A percentile compares a stretch with the other conserved stretches of the same genome.
Conservation (phyloP, 1,139 yeast genomes). For the Saccharomycopsis hybrid region DNA sequence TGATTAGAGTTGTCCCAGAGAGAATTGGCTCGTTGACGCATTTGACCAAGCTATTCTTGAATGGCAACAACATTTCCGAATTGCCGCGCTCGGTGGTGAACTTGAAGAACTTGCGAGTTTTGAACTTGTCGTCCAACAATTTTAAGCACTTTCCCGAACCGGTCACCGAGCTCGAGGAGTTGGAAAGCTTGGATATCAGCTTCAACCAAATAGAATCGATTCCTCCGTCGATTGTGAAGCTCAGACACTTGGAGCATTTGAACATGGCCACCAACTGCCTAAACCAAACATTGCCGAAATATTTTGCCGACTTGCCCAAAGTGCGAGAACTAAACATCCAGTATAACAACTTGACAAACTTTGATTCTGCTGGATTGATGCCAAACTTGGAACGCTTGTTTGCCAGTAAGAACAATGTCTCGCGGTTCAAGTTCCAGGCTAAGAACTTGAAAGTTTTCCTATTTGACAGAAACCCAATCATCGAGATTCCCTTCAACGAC, state of each 20-base stretch:
- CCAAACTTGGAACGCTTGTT: conserved; percentile 67
- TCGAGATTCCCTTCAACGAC: conserved; percentile 61
- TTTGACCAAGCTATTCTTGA: conserved; percentile 52
- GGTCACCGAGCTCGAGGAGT: conserved; percentile 52
- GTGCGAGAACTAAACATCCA: conserved; percentile 73
- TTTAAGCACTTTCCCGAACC: conserved; percentile 64
- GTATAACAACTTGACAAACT: conserved; percentile 60
- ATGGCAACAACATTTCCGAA: conserved; percentile 62
- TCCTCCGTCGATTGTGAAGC: conserved; percentile 56
- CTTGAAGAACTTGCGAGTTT: conserved; percentile 46
- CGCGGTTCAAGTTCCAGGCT: conserved; percentile 60
- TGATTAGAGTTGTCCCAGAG: conserved; percentile 56
- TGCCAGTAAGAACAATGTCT: conserved; percentile 71
- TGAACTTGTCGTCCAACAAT: conserved; percentile 79
- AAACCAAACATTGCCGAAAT: conserved; percentile 47
- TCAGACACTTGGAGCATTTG: conserved; percentile 57
- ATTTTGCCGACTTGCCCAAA: conserved; percentile 45
- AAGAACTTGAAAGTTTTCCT: conserved; percentile 49
- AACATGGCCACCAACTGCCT: conserved; percentile 72
- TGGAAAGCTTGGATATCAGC: conserved; percentile 71
- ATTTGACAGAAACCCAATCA: conserved; percentile 73
- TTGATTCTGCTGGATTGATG: conserved; percentile 57
- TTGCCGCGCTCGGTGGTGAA: conserved; percentile 61
- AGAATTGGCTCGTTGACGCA: conserved; percentile 45
- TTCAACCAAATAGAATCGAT: conserved; percentile 63